Conservation (phyloP, 2,329 filamentous ascomycete species). For the Colletotrichum cordylinicola region DNA sequence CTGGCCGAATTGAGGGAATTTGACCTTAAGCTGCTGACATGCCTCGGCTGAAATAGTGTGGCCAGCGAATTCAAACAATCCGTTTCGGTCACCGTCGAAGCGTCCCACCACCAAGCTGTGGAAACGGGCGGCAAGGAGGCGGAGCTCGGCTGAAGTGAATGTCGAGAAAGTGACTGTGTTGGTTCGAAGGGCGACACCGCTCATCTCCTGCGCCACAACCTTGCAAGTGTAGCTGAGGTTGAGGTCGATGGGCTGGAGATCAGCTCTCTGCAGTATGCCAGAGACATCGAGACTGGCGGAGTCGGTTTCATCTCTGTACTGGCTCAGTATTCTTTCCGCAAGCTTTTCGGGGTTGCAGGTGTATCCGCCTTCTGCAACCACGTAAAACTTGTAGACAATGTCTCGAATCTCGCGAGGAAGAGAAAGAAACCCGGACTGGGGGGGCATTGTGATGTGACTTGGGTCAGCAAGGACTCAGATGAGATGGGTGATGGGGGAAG, state of each 20-base stretch:
- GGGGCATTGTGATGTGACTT: too few relatives aligned
- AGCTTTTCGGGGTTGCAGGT: neutral
- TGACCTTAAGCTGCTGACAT: neutral
- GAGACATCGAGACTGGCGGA: neutral
- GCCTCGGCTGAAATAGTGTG: neutral
- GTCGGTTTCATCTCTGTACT: neutral
- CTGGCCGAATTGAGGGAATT: neutral
- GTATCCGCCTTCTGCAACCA: neutral
- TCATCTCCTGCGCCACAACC: neutral
- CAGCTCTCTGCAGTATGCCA: neutral
- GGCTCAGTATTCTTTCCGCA: neutral
- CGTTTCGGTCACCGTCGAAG: neutral
- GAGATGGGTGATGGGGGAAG: too few relatives aligned
- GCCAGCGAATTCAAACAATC: neutral
- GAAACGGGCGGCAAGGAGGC: neutral
- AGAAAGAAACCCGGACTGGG: neutral
- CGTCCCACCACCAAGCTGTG: neutral
- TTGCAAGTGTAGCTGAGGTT: neutral
- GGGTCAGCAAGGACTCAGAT: too few relatives aligned
- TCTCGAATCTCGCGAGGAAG: neutral
- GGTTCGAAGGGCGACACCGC: neutral
- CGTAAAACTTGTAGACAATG: neutral
- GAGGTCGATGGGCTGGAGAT: neutral
- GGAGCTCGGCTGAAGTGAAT: neutral
- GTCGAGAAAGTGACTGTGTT: slow-evolving; percentile 5